Conservation (phyloP, 176 grass and related monocot species). For the Saccharum officinarum region DNA sequence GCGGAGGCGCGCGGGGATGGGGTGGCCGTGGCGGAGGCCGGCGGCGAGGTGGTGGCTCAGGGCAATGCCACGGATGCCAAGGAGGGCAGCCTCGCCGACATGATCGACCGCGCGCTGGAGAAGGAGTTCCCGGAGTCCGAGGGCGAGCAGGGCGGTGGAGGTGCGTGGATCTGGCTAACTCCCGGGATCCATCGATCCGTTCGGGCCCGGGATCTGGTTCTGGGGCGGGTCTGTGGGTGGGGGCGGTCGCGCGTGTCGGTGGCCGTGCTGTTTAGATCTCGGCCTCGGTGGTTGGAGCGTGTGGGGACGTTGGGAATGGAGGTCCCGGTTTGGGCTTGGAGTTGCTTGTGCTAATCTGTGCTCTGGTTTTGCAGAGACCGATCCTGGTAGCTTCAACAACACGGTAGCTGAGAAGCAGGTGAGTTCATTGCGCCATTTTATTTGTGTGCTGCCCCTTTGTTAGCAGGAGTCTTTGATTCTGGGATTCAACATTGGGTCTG, state of each 20-base stretch:
- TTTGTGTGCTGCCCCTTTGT: neutral
- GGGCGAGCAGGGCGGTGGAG: conserved; percentile 86
- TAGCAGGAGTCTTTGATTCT: conserved; percentile 5
- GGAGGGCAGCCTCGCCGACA: conserved; percentile 84
- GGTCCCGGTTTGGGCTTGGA: conserved; percentile 1
- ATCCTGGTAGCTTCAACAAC: conserved; percentile 94
- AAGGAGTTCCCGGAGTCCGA: conserved; percentile 97
- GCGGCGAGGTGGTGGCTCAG: conserved; percentile 32
- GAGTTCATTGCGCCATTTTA: conserved; percentile 20
- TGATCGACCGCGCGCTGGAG: conserved; percentile 97
- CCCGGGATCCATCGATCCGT: neutral
- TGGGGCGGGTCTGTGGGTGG: neutral
- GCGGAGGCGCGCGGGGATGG: conserved; percentile 27
- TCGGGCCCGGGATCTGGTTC: conserved; percentile 30
- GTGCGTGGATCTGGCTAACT: conserved; percentile 61
- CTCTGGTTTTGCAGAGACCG: conserved; percentile 68
- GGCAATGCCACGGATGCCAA: conserved; percentile 58
- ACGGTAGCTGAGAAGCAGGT: conserved; percentile 91
- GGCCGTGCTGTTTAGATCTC: conserved; percentile 39
- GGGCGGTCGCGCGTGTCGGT: neutral
- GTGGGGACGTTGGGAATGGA: neutral
- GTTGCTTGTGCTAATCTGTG: conserved; percentile 29
- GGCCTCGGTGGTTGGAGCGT: conserved; percentile 12
- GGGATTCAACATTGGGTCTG: neutral
- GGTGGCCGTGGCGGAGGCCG: conserved; percentile 28